phyloP scores from a whole-genome alignment of 768 basidiomycete genomes.

The Panaeolus cyanescens region DNA sequence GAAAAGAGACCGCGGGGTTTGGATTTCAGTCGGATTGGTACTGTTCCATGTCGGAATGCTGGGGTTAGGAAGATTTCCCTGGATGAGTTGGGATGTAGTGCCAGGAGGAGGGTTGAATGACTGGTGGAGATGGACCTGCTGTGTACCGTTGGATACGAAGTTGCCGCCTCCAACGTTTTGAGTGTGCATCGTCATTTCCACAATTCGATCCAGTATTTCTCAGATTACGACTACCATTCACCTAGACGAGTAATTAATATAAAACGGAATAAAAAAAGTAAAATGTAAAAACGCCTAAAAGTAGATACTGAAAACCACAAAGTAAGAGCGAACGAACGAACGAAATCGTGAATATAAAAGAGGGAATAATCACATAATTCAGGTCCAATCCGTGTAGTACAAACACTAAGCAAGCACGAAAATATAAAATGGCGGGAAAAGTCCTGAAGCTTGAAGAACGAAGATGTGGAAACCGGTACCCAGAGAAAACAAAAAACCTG shows the following conservation, averaged over 20 bases:
- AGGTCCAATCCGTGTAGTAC: background rate
- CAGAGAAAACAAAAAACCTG: no score
- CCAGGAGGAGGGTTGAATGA: background rate
- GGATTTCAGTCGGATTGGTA: background rate
- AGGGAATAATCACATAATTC: background rate
- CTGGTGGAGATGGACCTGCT: background rate
- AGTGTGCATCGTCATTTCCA: background rate
- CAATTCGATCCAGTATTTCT: background rate
- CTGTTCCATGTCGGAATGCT: conserved; percentile 1
- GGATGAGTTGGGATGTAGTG: background rate
- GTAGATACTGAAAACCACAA: background rate
- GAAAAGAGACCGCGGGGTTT: background rate
- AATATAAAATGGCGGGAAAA: background rate
- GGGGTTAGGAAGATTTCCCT: background rate
- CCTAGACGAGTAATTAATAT: background rate
- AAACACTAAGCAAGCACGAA: background rate
- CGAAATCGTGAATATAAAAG: background rate
- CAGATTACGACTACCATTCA: background rate
- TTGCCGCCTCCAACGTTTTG: background rate
- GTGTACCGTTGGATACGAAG: background rate
- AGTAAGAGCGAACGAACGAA: background rate
- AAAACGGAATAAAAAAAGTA: background rate
- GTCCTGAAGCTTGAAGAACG: background rate
- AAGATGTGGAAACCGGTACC: no score
- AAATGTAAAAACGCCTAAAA: background rate